phyloP scores from a whole-genome alignment of 768 basidiomycete species.

The Sutorius australiensis region DNA sequence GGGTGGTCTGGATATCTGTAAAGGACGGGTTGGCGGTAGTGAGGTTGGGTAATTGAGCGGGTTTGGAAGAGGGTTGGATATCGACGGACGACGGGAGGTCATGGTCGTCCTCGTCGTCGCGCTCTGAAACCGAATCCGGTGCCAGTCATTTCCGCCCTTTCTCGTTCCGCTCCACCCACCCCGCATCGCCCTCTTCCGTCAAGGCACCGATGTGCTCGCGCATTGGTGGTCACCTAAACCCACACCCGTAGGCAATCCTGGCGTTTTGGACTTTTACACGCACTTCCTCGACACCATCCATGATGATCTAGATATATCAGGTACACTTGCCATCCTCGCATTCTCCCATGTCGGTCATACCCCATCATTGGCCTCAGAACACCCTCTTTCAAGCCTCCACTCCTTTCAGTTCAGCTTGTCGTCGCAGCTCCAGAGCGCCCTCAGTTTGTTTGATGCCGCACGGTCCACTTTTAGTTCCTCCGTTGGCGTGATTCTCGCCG shows the following conservation, averaged over 20 bases:
- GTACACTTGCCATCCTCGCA: slow-evolving; percentile 49
- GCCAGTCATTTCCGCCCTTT: slow-evolving; percentile 10
- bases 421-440: slow-evolving; percentile 51
- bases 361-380: slow-evolving; percentile 28
- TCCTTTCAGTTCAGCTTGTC: slow-evolving; percentile 35
- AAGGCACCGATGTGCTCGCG: slow-evolving; percentile 33
- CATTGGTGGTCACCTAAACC: slow-evolving; percentile 48
- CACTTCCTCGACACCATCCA: slow-evolving; percentile 59
- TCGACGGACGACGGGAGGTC: slow-evolving; percentile 44
- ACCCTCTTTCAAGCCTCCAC: slow-evolving; percentile 5
- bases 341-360: slow-evolving; percentile 67
- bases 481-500: slow-evolving; percentile 45
- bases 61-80: slow-evolving; percentile 35
- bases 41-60: slow-evolving; percentile 33
- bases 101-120: slow-evolving; percentile 32
- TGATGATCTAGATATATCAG: slow-evolving; percentile 27
- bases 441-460: slow-evolving; percentile 52
- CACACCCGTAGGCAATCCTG: slow-evolving; percentile 44
- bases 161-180: slow-evolving; percentile 6
- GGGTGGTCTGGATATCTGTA: slow-evolving; percentile 55
- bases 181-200: slow-evolving; percentile 6
- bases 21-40: slow-evolving; percentile 46
- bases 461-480: slow-evolving; percentile 28
- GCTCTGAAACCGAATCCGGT: slow-evolving; percentile 2
- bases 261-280: slow-evolving; percentile 63